Conservation (phyloP, 441 rosid species). For the Geranium incanum region DNA sequence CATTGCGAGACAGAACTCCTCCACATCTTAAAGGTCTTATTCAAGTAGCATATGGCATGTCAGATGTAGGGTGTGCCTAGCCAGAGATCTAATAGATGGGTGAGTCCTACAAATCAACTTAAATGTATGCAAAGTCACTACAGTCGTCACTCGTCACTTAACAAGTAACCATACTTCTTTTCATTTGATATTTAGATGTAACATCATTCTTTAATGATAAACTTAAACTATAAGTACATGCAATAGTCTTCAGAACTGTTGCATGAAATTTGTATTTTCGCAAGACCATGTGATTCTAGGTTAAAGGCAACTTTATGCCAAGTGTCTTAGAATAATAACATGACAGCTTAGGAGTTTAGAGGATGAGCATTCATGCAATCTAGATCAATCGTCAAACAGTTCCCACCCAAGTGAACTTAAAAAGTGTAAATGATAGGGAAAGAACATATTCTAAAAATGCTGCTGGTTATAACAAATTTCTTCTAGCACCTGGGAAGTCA, state of each 20-base stretch:
- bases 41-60: neutral
- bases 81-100: neutral
- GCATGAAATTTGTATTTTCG: neutral
- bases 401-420: neutral
- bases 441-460: neutral
- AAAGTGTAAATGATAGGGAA: neutral
- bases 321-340: neutral
- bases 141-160: neutral
- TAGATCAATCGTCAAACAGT: conserved; percentile 1
- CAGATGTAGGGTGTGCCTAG: neutral
- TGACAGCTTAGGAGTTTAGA: neutral
- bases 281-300: neutral
- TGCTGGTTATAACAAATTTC: neutral
- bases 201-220: neutral
- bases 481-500: conserved; percentile 2
- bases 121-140: neutral
- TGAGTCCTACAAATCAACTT: neutral
- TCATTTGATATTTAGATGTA: neutral
- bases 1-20: neutral
- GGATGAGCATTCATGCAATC: neutral
- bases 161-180: neutral
- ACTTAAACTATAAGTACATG: neutral
- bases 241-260: neutral
- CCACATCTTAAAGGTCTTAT: neutral
- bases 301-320: neutral